phyloP scores from a whole-genome alignment of 371 early-diverging fungal genomes.

The Fennellomyces sp. region DNA sequence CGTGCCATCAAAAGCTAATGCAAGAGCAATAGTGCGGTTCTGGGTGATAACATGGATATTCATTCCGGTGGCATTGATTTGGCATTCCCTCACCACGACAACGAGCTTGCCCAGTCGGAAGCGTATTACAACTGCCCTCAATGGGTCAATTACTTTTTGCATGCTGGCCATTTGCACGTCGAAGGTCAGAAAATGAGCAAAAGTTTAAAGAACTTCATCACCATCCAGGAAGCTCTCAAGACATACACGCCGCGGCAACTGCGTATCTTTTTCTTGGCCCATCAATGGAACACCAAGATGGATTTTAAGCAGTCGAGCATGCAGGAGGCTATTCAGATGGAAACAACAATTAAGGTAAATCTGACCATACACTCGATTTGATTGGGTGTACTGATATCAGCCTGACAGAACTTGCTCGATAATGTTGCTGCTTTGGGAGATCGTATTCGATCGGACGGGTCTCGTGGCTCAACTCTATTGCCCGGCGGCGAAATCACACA shows the following conservation, averaged over 20 bases:
- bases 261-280: conserved; percentile 93
- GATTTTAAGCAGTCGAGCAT: conserved; percentile 88
- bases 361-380: background rate
- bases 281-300: conserved; percentile 91
- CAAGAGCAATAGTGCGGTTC: conserved; percentile 73
- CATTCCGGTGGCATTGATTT: conserved; percentile 99
- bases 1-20: too few species aligned
- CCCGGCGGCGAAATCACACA: conserved; percentile 54
- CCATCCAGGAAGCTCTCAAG: conserved; percentile 91
- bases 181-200: conserved; percentile 99
- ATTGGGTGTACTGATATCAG: background rate
- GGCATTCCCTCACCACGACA: conserved; percentile 99
- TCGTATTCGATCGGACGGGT: conserved; percentile 54
- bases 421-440: conserved; percentile 78
- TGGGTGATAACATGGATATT: conserved; percentile 94
- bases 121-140: conserved; percentile 89
- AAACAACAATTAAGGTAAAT: conserved; percentile 72
- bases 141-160: conserved; percentile 99
- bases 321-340: conserved; percentile 85
- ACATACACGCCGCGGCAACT: conserved; percentile 88
- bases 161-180: conserved; percentile 98
- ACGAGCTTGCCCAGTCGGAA: conserved; percentile 98
- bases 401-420: conserved; percentile 79
- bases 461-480: conserved; percentile 41
- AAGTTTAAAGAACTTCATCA: conserved; percentile 98